These are phyloP conservation scores for Teunomyces pallodes DNA, from an alignment of 805 yeast genomes.

Conservation along the genomic window DNA sequence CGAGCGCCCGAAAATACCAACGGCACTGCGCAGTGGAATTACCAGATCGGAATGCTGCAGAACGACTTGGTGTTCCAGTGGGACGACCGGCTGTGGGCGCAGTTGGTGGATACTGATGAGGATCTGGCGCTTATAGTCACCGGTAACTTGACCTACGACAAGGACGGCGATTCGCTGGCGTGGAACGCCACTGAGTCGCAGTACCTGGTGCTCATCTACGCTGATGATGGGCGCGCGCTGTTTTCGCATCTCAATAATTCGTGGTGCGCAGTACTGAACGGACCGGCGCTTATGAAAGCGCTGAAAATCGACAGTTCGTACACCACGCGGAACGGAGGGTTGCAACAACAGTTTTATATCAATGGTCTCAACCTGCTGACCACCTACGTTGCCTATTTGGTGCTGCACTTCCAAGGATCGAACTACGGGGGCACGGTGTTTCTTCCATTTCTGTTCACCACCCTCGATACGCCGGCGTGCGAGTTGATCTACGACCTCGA, in stretches of 20 bases:
- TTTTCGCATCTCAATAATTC: conserved; percentile 48
- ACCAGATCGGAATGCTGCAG: conserved; percentile 65
- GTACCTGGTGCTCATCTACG: conserved; percentile 48
- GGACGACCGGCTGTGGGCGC: conserved; percentile 57
- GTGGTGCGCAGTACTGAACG: conserved; percentile 69
- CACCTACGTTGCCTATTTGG: conserved; percentile 61
- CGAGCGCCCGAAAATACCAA: conserved; percentile 41
- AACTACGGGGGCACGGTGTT: conserved; percentile 65
- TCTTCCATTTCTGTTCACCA: conserved; percentile 53
- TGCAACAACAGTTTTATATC: conserved; percentile 62
- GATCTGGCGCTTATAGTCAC: conserved; percentile 65
- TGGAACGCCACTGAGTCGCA: conserved; percentile 26
- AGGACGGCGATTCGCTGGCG: background rate
- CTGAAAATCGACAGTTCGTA: conserved; percentile 28
- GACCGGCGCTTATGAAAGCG: conserved; percentile 36
- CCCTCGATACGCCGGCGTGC: conserved; percentile 58
- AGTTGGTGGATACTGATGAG: conserved; percentile 68
- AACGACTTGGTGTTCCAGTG: conserved; percentile 65
- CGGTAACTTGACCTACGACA: conserved; percentile 39
- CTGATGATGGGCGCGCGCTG: conserved; percentile 33
- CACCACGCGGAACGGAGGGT: conserved; percentile 46
- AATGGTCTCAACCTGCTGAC: conserved; percentile 60
- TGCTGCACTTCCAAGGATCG: conserved; percentile 44
- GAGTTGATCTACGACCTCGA: conserved; percentile 68
- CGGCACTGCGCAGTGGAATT: conserved; percentile 48